Conservation (phyloP, 2,329 filamentous ascomycete genomes). For the Sporothrix pallida region DNA sequence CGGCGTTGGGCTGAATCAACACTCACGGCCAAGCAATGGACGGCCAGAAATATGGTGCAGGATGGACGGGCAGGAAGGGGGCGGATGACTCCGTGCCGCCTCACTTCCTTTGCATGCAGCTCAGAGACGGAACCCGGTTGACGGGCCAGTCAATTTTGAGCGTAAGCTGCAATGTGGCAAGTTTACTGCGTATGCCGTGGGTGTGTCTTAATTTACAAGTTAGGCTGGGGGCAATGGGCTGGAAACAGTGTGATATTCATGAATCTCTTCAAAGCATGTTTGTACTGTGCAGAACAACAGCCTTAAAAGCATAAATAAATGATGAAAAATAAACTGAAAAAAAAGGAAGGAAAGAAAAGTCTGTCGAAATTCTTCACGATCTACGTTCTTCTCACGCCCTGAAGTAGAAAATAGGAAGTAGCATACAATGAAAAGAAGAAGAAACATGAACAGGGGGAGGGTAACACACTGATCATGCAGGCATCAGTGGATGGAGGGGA, state of each 20-base stretch:
- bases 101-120: background rate
- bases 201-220: too few relatives aligned
- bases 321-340: too few relatives aligned
- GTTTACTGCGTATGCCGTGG: too few relatives aligned
- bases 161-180: background rate
- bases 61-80: background rate
- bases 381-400: background rate
- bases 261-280: too few relatives aligned
- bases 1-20: background rate
- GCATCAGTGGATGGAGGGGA: background rate
- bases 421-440: background rate
- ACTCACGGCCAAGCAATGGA: background rate
- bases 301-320: too few relatives aligned
- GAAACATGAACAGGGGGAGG: background rate
- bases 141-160: background rate
- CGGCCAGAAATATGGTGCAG: background rate
- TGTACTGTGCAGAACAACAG: too few relatives aligned
- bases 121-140: background rate
- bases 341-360: too few relatives aligned
- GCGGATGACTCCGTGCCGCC: background rate
- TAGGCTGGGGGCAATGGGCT: too few relatives aligned
- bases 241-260: too few relatives aligned
- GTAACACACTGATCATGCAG: slow-evolving; percentile 22
- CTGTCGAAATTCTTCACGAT: too few relatives aligned
- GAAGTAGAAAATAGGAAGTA: background rate